These are phyloP conservation scores for Larix kaempferi DNA, from an alignment of 75 land plant species.

Conservation along the genomic window DNA sequence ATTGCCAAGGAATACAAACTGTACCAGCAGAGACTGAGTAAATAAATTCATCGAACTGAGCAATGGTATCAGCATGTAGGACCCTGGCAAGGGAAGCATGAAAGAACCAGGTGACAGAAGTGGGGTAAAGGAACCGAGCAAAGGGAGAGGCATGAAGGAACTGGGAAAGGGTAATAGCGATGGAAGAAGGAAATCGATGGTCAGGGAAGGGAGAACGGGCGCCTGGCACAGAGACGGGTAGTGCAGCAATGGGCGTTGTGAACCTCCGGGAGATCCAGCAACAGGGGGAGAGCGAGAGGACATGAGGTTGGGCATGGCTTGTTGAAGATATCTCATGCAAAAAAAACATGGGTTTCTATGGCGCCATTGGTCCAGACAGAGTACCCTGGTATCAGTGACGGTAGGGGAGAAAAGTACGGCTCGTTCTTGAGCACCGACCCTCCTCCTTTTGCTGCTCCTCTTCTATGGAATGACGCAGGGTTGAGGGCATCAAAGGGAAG, in stretches of 20 bases:
- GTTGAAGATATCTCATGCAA: background rate
- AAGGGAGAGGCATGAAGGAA: too few species aligned
- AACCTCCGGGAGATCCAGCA: background rate
- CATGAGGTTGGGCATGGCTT: background rate
- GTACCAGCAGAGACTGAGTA: background rate
- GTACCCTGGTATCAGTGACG: background rate
- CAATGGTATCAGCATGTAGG: background rate
- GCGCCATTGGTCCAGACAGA: background rate
- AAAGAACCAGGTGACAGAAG: background rate
- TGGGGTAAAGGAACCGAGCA: too few species aligned
- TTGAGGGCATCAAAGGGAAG: background rate
- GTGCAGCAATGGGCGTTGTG: background rate
- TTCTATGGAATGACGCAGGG: background rate
- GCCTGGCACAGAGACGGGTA: background rate
- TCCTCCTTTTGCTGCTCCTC: too few species aligned
- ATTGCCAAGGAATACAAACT: background rate
- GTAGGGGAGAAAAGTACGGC: background rate
- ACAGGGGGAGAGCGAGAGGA: too few species aligned
- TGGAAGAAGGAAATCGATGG: background rate
- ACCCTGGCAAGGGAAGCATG: background rate
- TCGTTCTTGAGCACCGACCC: background rate
- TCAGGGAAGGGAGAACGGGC: too few species aligned
- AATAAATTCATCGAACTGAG: slow-evolving; percentile 3
- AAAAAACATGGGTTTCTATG: background rate
- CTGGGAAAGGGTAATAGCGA: background rate